Base-by-base conservation (phyloP, 2,329 filamentous ascomycete genomes). In the Scedosporium apiospermum region DNA sequence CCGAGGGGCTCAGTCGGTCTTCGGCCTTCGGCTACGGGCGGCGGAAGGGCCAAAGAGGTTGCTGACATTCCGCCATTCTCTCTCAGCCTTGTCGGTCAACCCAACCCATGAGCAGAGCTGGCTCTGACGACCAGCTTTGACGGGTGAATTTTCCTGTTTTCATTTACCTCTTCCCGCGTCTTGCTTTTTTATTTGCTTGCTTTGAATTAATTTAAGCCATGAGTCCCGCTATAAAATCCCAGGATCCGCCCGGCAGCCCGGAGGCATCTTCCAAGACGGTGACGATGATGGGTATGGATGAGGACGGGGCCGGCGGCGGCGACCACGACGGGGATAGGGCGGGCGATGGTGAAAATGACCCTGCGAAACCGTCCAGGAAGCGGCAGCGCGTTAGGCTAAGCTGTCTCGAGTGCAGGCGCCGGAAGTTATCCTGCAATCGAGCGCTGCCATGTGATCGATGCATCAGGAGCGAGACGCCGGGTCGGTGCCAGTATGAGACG, bases 361-460 rank as follows among this genome's bases (percentile, higher is more conserved):
- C 41, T 14, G 53, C 21, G 3, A 57, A 62, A 34, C 61, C 61
- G 1, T 58, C 61, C 1, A 27, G 83, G 64, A 86, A 86, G 73
- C 75, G 83, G 38, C 83, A 86, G 74, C 78, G 83, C 44, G 80
- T 86, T 57, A 76, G 83, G 16, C 76, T 86, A 53, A 84, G 82
- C 58, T 86, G 83, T 65, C 77, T 86, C 51, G 83, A 85, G 67
- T 86, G 83, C 67, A 81, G 83, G 51, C 78, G 83, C 62, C 77
- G 83, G 62, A 86, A 86, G 74, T 75, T 86, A 44, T 85, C 82
- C 27, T 86, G 83, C 70, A 84, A 85, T 71, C 77, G 83, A 64
- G 83, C 83, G 69, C 78, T 85, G 67, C 83, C 83, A 26, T 86
- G 83, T 69, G 82, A 85, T 71, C 80, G 83, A 57, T 86, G 83